Evolutionary conservation across 371 early-diverging fungal genomes (phyloP).

Genomic region (Nematocida displodere): DNA sequence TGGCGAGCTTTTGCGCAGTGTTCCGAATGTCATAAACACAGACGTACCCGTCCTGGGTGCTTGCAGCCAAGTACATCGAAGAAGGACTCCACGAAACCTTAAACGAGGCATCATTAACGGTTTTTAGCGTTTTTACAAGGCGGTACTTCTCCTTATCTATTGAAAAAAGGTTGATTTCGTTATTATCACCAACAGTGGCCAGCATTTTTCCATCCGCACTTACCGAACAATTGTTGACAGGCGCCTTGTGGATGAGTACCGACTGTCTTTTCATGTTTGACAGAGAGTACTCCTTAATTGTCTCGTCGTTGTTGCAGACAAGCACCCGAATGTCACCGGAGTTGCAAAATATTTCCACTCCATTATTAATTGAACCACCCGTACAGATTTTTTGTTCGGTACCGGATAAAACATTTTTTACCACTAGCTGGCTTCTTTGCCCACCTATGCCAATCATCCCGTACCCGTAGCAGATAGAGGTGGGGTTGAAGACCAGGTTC

Average conservation of each 20-base stretch:
- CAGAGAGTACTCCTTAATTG: conserved; percentile 74
- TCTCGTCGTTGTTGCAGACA: conserved; percentile 83
- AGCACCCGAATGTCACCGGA: conserved; percentile 69
- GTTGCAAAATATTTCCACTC: conserved; percentile 71
- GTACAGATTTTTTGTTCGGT: conserved; percentile 70
- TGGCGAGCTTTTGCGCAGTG: conserved; percentile 28
- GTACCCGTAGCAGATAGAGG: conserved; percentile 49
- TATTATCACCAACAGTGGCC: conserved; percentile 77
- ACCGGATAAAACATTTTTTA: conserved; percentile 70
- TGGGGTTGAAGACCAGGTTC: conserved; percentile 53
- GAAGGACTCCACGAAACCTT: conserved; percentile 74
- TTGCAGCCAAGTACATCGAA: conserved; percentile 72
- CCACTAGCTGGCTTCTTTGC: conserved; percentile 74
- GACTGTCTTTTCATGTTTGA: conserved; percentile 70
- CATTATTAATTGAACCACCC: conserved; percentile 80
- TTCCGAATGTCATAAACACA: conserved; percentile 70
- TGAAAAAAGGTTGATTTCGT: conserved; percentile 73
- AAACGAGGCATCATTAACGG: conserved; percentile 69
- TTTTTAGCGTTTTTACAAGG: conserved; percentile 68
- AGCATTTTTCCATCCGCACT: conserved; percentile 75
- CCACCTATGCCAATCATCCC: conserved; percentile 81
- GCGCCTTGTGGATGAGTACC: conserved; percentile 64
- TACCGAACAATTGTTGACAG: conserved; percentile 68
- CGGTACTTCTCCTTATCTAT: conserved; percentile 69
- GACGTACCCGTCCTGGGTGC: conserved; percentile 73